Evolutionary conservation across 2,329 filamentous ascomycete genomes (phyloP).

Genomic region (Paraphaeosphaeria minitans): DNA sequence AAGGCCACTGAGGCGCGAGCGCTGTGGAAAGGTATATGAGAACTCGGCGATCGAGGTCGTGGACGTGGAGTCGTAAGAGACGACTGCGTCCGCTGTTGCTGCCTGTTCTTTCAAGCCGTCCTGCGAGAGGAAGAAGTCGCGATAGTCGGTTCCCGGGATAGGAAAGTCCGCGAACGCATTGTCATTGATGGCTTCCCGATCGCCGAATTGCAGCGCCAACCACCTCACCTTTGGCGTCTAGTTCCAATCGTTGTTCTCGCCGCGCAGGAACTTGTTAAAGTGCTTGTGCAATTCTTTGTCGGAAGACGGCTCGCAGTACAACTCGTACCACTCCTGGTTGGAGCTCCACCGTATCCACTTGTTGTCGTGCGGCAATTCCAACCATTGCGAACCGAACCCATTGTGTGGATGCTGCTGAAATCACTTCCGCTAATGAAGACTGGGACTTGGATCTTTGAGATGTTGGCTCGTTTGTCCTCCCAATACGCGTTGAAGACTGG

Average conservation of each 20-base stretch:
- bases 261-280: slow-evolving; percentile 53
- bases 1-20: slow-evolving; percentile 51
- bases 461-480: slow-evolving; percentile 27
- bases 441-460: slow-evolving; percentile 27
- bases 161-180: slow-evolving; percentile 23
- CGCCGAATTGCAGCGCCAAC: slow-evolving; percentile 38
- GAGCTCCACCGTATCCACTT: slow-evolving; percentile 31
- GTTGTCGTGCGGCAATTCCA: slow-evolving; percentile 21
- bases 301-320: slow-evolving; percentile 14
- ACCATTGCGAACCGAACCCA: slow-evolving; percentile 25
- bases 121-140: slow-evolving; percentile 16
- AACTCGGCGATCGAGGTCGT: slow-evolving; percentile 3
- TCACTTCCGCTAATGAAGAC: slow-evolving; percentile 25
- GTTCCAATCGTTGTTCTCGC: slow-evolving; percentile 49
- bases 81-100: background rate
- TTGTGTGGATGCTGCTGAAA: slow-evolving; percentile 25
- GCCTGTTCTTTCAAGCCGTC: background rate
- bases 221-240: slow-evolving; percentile 54
- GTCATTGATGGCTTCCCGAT: slow-evolving; percentile 20
- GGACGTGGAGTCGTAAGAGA: slow-evolving; percentile 13
- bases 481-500: slow-evolving; percentile 33
- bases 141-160: slow-evolving; percentile 22
- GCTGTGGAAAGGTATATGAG: slow-evolving; percentile 46
- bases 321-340: slow-evolving; percentile 29
- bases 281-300: slow-evolving; percentile 32